Evolutionary conservation across 768 basidiomycete genomes (phyloP), one percentile per base, ranked within the genome.

Genomic region (Russula ochroleuca): DNA sequence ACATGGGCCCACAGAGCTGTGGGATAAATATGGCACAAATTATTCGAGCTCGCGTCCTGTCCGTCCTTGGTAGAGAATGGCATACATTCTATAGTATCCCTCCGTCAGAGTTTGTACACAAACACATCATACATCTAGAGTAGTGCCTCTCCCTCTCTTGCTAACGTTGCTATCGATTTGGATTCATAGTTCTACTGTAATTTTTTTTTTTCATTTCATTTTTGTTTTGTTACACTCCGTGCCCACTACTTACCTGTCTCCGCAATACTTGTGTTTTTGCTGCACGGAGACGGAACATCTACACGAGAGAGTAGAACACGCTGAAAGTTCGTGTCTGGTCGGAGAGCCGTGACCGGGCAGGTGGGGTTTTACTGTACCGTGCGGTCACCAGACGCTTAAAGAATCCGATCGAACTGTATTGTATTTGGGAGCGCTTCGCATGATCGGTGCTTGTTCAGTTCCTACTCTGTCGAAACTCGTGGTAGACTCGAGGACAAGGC

Each of bases 41-140:
- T 65, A 58, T 58, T 23, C 65, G 45, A 68, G 28, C 38, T 62
- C 64, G n/a, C 61, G 25, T 28, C 67, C 64, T 40, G 52, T 68
- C 31, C 67, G 67, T n/a, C 67, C 67, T 53, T 68, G 64, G 67
- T 68, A 68, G 61, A 55, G 43, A 49, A 50, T 31, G 31, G 6
- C 9, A 47, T 21, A 38, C 31, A 23, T 47, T 15, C 35, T 50
- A 25, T 33, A 21, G 31, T 55, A 21, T 15, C 38, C n/a, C 25
- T 14, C 25, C 33, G 35, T 28, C 28, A 41, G 53, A 54, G 9
- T 47, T 35, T 47, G 41, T 53, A 54, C 35, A 35, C 38, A 56
- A 49, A 50, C 28, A n/a, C 33, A 38, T 43, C 47, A 28, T 56
- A 33, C 41, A 19, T 56, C 21, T 60, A 61, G 53, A 65, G n/a